Base-by-base conservation (phyloP, 805 yeast species). In the Zygoascus tannicola region DNA sequence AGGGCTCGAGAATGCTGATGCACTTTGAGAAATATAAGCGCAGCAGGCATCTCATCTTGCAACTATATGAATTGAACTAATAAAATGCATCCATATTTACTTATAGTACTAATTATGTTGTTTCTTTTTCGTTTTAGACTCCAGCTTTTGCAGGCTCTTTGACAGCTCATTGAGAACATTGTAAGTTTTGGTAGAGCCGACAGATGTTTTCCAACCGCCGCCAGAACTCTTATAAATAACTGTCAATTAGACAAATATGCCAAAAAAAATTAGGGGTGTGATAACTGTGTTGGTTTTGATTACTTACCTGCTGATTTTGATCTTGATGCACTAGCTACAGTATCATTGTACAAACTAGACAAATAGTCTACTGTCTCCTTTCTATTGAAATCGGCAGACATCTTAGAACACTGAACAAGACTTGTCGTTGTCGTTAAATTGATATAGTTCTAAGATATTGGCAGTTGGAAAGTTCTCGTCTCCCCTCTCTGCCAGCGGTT, bases 191-290 rank as follows among this genome's bases (percentile, higher is more conserved):
- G 32, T 26, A 20, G 35, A 28, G 3, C 30, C 38, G n/a, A 38
- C 35, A 3, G 50, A 41, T 18, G 38, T 41, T 3, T 48, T 51
- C 54, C 54, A 51, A 10, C 53, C 50, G 12, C 54, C 54, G 3
- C 50, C 26, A 10, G 47, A 47, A 12, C 51, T 50, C 30, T 47
- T 49, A 37, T 49, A 51, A 16, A 51, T 35, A 15, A 42, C 50
- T 36, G 22, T 12, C 3, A 7, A 23, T 35, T 35, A 35, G 39
- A 21, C 26, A 7, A 32, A 22, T 20, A 15, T 39, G 18, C n/a
- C n/a, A n/a, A n/a, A n/a, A n/a, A n/a, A n/a, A n/a, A n/a, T n/a
- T n/a, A n/a, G n/a, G n/a, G n/a, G n/a, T n/a, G n/a, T n/a, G n/a
- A n/a, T n/a, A n/a, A n/a, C 23, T 33, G 40, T 7, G 35, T 19